Evolutionary conservation across 306 rosid genomes (phyloP), one percentile per base, ranked within the genome.

Genomic region (Vigna unguiculata): DNA sequence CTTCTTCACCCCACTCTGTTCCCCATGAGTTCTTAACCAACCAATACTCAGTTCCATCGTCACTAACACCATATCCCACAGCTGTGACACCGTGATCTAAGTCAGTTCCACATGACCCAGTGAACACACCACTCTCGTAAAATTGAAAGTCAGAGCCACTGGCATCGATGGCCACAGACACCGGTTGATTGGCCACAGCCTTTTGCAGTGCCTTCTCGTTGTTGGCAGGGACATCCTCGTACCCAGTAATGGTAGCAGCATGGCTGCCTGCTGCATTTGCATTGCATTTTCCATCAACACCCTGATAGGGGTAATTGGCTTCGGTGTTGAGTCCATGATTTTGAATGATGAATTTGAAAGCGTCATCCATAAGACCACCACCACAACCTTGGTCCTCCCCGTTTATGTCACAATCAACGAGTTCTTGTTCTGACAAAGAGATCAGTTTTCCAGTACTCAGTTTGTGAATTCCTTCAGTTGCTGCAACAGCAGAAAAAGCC

Each of bases 401-500:
- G 1, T 22, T 68, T 4, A 36, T 80, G 58, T 81, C 87, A 48
- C 88, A 84, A 46, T 88, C 88, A n/a, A 88, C 90, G 6, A 86
- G 52, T 80, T 88, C 84, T 74, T 86, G 86, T 70, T 85, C 86
- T 0, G 85, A 86, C 19, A 83, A 70, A 21, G 85, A 83, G 62
- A 77, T 67, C 54, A 83, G 65, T 1, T 75, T 52, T 7, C 85
- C 78, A 7, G 83, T 61, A 3, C 22, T 77, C 19, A 80, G 14
- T 51, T 25, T 6, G 12, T 71, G 65, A 20, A 78, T 76, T 80
- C 86, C 87, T 82, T 86, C 89, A 0, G 83, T 80, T 38, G 88
- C 83, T 17, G 83, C 88, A 19, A 80, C 83, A 19, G 86, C 85
- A 46, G 90, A 80, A 79, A 83, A 86, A 1, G 86, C 87, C 87